phyloP scores from a whole-genome alignment of 192 early-diverging fungal genomes.

The Mortierella alpina region DNA sequence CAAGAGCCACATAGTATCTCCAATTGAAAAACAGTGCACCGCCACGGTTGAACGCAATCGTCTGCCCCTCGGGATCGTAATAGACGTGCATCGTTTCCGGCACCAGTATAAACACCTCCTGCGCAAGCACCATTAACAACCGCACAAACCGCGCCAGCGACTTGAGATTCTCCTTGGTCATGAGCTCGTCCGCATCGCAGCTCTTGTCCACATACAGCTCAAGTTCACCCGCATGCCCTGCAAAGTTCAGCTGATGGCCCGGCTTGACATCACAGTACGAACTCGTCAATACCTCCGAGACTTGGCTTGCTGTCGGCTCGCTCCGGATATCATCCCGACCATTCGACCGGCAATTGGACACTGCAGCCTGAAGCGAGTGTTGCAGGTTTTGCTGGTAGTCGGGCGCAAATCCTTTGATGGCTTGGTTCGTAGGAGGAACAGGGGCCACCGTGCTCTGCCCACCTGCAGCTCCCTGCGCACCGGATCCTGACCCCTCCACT shows the following conservation, averaged over 20 bases:
- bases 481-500: conserved; percentile 11
- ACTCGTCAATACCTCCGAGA: conserved; percentile 40
- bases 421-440: conserved; percentile 17
- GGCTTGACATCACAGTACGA: conserved; percentile 66
- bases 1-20: conserved; percentile 78
- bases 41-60: conserved; percentile 86
- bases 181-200: conserved; percentile 52
- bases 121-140: conserved; percentile 54
- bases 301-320: conserved; percentile 19
- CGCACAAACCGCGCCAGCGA: conserved; percentile 54
- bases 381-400: conserved; percentile 45
- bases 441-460: conserved; percentile 6
- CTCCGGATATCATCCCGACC: conserved; percentile 34
- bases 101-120: conserved; percentile 74
- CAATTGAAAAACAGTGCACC: conserved; percentile 86
- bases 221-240: conserved; percentile 43
- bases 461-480: not conserved
- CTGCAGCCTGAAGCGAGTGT: conserved; percentile 28
- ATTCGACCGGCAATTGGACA: conserved; percentile 49
- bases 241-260: conserved; percentile 60
- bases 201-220: conserved; percentile 52
- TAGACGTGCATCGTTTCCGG: conserved; percentile 75
- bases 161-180: conserved; percentile 49
- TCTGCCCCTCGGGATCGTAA: conserved; percentile 73
- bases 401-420: conserved; percentile 39